Evolutionary conservation across 371 early-diverging fungal species (phyloP).

Genomic region (Mortierella sp.): DNA sequence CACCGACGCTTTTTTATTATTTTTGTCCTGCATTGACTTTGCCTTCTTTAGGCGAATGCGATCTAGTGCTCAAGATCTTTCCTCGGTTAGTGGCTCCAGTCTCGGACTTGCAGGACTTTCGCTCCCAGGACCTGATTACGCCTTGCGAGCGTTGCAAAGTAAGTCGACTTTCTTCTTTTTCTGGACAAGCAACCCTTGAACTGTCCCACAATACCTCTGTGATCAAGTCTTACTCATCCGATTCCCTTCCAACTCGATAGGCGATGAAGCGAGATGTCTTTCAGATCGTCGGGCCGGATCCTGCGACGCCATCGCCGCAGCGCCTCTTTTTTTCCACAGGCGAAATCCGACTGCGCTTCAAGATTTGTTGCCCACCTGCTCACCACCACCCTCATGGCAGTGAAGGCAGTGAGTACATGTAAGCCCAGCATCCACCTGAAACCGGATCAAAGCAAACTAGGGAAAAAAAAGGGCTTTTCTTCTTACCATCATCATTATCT

Average conservation of each 20-base stretch:
- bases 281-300: constrained; percentile 40
- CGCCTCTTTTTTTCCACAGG: constrained; percentile 38
- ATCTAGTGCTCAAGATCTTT: constrained; percentile 47
- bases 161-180: not conserved
- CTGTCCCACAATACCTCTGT: too few relatives aligned
- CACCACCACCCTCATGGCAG: constrained; percentile 24
- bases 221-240: not conserved
- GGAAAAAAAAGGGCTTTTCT: not conserved
- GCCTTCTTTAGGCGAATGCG: constrained; percentile 44
- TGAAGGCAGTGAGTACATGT: constrained; percentile 31
- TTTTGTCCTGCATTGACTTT: too few relatives aligned
- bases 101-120: constrained; percentile 15
- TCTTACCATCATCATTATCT: not conserved
- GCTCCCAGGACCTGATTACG: constrained; percentile 25
- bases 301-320: constrained; percentile 37
- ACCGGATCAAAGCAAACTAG: not conserved
- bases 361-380: constrained; percentile 41
- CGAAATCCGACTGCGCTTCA: constrained; percentile 36
- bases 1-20: not conserved
- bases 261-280: constrained; percentile 36
- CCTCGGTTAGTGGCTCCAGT: constrained; percentile 19
- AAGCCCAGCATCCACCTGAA: constrained; percentile 5
- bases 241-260: not conserved
- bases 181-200: too few relatives aligned
- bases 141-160: constrained; percentile 41